Evolutionary conservation across 805 yeast species (phyloP), one percentile per base, ranked within the genome.

Genomic region (Hanseniaspora singularis): DNA sequence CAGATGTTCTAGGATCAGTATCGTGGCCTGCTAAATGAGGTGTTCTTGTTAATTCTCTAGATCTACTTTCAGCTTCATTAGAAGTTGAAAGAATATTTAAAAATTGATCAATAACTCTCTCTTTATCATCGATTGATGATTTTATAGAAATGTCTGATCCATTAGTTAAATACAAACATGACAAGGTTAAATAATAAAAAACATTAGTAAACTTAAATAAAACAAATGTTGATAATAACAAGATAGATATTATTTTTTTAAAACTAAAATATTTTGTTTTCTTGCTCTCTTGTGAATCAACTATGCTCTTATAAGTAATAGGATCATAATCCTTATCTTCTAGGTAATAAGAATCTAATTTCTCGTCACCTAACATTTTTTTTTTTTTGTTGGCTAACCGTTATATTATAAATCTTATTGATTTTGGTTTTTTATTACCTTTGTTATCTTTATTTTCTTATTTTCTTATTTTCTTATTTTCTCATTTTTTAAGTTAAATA

Each of bases 21-120:
- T 59, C 69, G 11, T 72, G 67, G 3, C 81, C 81, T 3, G 83
- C 80, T 50, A 78, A 60, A 55, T 79, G 84, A 2, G 78, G 70
- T 31, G 67, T 69, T 4, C 65, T 51, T 1, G 83, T 72, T 54
- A 76, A 77, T 31, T 60, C 63, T 40, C 69, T 52, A 6, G 74
- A 66, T 81, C 82, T 79, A 20, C 73, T 64, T 0, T 72, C 68
- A 8, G 79, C 77, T 10, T 51, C 49, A 50, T 65, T 66, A 11
- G 60, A 51, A 1, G 50, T 31, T 18, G 52, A 49, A 19, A 66
- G 51, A 2, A 57, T 55, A 16, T 54, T 33, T 15, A 62, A 51
- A 46, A 57, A 66, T 18, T 54, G 10, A 6, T 19, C 55, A 4
- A 50, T 47, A 3, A 51, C 48, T 16, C 51, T 32, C 23, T 39